Base-by-base conservation (phyloP, 2,329 filamentous ascomycete species). In the Alternaria sp. region DNA sequence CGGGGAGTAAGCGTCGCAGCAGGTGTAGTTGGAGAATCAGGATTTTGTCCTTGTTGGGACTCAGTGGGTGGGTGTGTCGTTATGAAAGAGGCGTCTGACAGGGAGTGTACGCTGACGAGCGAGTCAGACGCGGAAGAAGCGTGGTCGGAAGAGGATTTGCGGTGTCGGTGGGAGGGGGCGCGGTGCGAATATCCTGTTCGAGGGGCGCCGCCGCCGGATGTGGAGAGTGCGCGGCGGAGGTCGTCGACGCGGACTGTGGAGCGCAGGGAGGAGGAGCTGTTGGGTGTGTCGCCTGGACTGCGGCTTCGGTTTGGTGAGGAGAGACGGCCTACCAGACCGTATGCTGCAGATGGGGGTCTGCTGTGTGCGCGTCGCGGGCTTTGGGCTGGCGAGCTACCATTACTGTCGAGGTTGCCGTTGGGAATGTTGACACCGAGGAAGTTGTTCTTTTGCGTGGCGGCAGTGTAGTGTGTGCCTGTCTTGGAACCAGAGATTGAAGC, bases 401-500 rank as follows among this genome's bases (percentile, higher is more conserved):
- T 71, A 49, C 75, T 78, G 26, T 80, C 77, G 11, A 79, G 64
- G 14, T 70, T 75, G 51, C 77, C 77, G n/a, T 78, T 77, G 0
- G 77, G 77, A 41, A 72, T 87, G 68, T 87, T 88, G 41, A 89
- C 84, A n/a, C 86, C 85, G 43, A 92, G 84, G 63, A 87, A 78
- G 58, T 78, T 79, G 60, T 72, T 76, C 60, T 71, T 75, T 12
- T 76, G 74, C 5, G 71, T 70, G 7, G 49, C 49, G 11, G 65
- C 60, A 4, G 76, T 78, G 60, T 72, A 69, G 8, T 70, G 65
- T 0, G 75, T 74, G 0, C 72, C 77, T 2, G 87, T 85, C 66
- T 88, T 89, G 3, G 93, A 96, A 21, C 93, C 93, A 58, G 85
- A 92, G 58, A 96, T 82, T 5, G 93, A 97, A 12, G 88, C 87